These are phyloP conservation scores for Ophiostoma quercus DNA, from an alignment of 2,329 filamentous ascomycete genomes.

Conservation along the genomic window DNA sequence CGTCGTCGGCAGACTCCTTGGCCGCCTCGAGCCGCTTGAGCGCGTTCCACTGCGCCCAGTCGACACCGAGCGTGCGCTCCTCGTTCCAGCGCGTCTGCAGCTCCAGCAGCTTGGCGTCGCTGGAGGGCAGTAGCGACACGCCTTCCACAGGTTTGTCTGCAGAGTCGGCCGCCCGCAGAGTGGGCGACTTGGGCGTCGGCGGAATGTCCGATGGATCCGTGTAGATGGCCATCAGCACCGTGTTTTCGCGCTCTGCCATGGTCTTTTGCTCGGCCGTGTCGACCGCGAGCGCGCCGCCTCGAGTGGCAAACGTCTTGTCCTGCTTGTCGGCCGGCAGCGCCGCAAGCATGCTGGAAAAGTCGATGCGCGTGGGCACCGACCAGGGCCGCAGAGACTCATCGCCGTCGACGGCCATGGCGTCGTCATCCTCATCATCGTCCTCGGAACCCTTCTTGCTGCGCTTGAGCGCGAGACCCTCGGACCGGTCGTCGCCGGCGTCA, in stretches of 20 bases:
- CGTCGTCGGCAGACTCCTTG: slow-evolving; percentile 4
- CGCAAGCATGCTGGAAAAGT: slow-evolving; percentile 38
- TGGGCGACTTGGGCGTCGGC: slow-evolving; percentile 51
- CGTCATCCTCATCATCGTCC: slow-evolving; percentile 55
- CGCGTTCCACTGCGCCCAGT: slow-evolving; percentile 27
- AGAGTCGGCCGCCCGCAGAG: slow-evolving; percentile 16
- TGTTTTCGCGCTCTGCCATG: slow-evolving; percentile 53
- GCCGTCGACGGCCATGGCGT: slow-evolving; percentile 18
- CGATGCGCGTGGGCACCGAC: slow-evolving; percentile 43
- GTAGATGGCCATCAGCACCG: slow-evolving; percentile 59
- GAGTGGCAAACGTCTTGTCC: slow-evolving; percentile 48
- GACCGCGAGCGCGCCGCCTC: slow-evolving; percentile 49
- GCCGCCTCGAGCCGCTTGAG: slow-evolving; percentile 18
- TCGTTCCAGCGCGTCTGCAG: slow-evolving; percentile 48
- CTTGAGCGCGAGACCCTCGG: slow-evolving; percentile 65
- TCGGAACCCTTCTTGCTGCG: slow-evolving; percentile 40
- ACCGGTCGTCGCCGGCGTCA: slow-evolving; percentile 67
- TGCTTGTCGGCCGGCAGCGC: slow-evolving; percentile 43
- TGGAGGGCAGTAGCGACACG: slow-evolving; percentile 34
- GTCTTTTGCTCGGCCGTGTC: slow-evolving; percentile 51
- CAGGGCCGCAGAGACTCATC: slow-evolving; percentile 43
- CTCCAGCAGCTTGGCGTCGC: slow-evolving; percentile 43
- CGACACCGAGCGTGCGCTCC: slow-evolving; percentile 26
- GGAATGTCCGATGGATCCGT: slow-evolving; percentile 51
- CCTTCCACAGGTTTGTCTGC: neutral